Evolutionary conservation across 139 green algal genomes (phyloP), one percentile per base, ranked within the genome.

Genomic region (Picocystis salinarum): DNA sequence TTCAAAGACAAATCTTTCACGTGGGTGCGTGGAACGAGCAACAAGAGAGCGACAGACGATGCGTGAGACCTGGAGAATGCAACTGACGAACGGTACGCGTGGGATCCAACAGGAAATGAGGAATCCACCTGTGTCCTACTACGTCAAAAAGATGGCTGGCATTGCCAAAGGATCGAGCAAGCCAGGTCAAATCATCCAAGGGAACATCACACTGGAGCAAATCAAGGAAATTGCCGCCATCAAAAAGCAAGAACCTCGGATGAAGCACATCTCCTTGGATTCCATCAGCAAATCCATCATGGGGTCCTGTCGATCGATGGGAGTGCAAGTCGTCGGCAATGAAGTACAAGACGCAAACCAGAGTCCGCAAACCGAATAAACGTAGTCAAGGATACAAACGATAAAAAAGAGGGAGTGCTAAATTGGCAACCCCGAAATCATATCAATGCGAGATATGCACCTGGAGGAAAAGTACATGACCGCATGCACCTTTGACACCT

Each of bases 1-100:
- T 85, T 77, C 50, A 62, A 56, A 5, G 87, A 97, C 63, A 93
- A 92, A 53, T 72, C 59, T 0, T 97, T 84, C 45, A 73, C 75
- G 19, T 92, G 79, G 36, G 60, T 71, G 29, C 60, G 55, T 24
- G 31, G 13, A 37, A 37, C 31, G 31, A 13, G 13, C 31, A 37
- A 15, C 31, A 15, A 15, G 13, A 15, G 31, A 15, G 31, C 31
- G 31, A 15, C 15, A 15, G 13, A 37, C 31, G 31, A 37, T 13
- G 31, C 31, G 31, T 15, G 31, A 15, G 31, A 13, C 13, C 13
- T 13, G 13, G 31, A 17, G 31, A 13, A 37, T 37, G 31, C 13
- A 17, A 15, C 31, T 13, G 31, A 13, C 31, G 13, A 15, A 37
- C 15, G 31, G 31, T 19, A 37, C 13, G 31, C 15, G 31, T 15